Evolutionary conservation across 2,329 filamentous ascomycete genomes (phyloP).

Genomic region (Lecanicillium sp.): DNA sequence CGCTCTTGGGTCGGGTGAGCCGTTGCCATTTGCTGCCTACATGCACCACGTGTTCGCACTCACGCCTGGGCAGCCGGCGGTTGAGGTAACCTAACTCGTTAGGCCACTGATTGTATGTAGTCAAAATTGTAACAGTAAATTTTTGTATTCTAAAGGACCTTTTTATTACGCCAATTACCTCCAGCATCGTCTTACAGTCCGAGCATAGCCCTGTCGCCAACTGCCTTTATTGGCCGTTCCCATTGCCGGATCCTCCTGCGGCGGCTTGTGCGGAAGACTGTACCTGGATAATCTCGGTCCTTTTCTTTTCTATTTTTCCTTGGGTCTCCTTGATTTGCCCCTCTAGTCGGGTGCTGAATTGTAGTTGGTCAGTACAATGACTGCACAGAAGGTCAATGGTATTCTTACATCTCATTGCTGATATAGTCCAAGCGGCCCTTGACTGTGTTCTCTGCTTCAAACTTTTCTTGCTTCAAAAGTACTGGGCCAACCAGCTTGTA

Average conservation of each 20-base stretch:
- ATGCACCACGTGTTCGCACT: too few species aligned
- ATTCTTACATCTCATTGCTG: constrained; percentile 76
- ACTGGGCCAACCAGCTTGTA: constrained; percentile 95
- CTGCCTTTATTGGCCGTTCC: constrained; percentile 5
- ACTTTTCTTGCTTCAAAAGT: constrained; percentile 86
- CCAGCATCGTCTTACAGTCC: too few species aligned
- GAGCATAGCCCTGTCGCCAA: too few species aligned
- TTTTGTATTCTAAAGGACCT: too few species aligned
- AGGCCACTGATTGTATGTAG: too few species aligned
- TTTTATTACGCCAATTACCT: too few species aligned
- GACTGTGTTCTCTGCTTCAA: constrained; percentile 84
- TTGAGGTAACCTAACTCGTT: too few species aligned
- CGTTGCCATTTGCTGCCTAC: too few species aligned
- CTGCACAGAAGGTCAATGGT: neutral
- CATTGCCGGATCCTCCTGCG: neutral
- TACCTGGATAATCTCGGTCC: constrained; percentile 49
- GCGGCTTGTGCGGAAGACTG: constrained; percentile 43
- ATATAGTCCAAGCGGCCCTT: constrained; percentile 90
- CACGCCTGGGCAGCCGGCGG: too few species aligned
- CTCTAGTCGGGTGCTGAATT: constrained; percentile 33
- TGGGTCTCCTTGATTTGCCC: constrained; percentile 47
- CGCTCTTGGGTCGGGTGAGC: too few species aligned
- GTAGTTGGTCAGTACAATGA: neutral
- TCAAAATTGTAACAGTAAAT: too few species aligned
- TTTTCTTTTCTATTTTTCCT: constrained; percentile 50